Base-by-base conservation (phyloP, 345 rosid species). In the Corymbia maculata region DNA sequence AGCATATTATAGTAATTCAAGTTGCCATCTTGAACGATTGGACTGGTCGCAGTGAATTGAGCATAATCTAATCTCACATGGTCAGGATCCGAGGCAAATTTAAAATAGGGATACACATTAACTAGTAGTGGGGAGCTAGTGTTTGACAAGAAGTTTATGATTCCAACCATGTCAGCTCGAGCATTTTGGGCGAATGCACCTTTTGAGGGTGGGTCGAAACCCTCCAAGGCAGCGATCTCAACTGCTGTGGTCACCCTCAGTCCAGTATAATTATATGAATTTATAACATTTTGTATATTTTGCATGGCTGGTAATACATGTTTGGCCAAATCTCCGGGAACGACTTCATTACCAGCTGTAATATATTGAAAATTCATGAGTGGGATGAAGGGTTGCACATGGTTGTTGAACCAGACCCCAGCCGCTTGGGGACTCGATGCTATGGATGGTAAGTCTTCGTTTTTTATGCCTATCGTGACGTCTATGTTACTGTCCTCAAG, bases 161-260 rank as follows among this genome's bases (percentile, higher is more conserved):
- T 68, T 32, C 45, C 6, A 68, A 68, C 45, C 22, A 32, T 8
- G 45, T 32, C 2, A 12, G 22, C 6, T 4, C 85, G 22, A 21
- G 91, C 14, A 7, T 89, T 86, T 2, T 85, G 85, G 21, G 45
- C 13, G 59, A 93, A 92, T 12, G 47, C 87, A 36, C 87, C 50
- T 6, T 49, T 22, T 45, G 19, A 85, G 10, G 66, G n/a, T 14
- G 87, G 21, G 68, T 36, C 13, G 16, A 61, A 85, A 30, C 10
- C 0, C n/a, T 30, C n/a, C 28, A 85, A 24, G 28, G 61, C 5
- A 0, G 9, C 9, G 1, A 3, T 21, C 14, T 22, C 47, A 45
- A 86, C 51, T 10, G 9, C 50, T 32, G 66, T 86, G 24, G 30
- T 17, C 30, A 86, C 30, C 82, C 14, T 75, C 82, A 75, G 19